Base-by-base conservation (phyloP, 257 asterid genomes). In the Solanum chmielewskii region DNA sequence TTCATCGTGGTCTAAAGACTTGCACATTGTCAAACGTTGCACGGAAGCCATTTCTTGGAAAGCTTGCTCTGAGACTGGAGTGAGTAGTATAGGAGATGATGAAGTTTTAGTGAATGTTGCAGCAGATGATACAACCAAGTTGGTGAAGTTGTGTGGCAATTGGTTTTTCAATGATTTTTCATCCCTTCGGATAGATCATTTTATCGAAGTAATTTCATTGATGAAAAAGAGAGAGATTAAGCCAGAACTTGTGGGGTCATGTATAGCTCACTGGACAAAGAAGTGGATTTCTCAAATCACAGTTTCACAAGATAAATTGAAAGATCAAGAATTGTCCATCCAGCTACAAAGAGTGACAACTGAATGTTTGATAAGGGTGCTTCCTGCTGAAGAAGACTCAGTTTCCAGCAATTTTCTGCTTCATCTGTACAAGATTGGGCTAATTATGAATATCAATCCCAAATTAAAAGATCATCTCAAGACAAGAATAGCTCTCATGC, bases 81-180 rank as follows among this genome's bases (percentile, higher is more conserved):
- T 60, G 23, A 71, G 29, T 71, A 66, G 88, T 23, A 47, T 81
- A 66, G 83, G 3, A 15, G 33, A 25, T 37, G 27, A 81, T 49
- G 88, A 90, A 76, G 31, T 85, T 77, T 85, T 78, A 2, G 29
- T 78, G 83, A 59, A 42, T 49, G 82, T 64, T 45, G 12, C 37
- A n/a, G 78, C 73, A 13, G 52, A 87, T 81, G 86, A 77, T 56
- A 33, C 59, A 13, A 83, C 73, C 85, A 68, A 59, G 88, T 75
- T 66, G 31, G 25, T 70, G 27, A 76, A 84, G 47, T 45, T 86
- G 31, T 13, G 66, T 41, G 84, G 74, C 9, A 31, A 42, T 86
- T 89, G 90, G 92, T 90, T 90, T 91, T 89, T 89, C 60, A 83
- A 87, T 81, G 89, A 89, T 45, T 75, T 87, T 86, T 89, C 91